Evolutionary conservation across 129 eudicot genomes (phyloP).

Genomic region (Pseudognaphalium luteoalbum): DNA sequence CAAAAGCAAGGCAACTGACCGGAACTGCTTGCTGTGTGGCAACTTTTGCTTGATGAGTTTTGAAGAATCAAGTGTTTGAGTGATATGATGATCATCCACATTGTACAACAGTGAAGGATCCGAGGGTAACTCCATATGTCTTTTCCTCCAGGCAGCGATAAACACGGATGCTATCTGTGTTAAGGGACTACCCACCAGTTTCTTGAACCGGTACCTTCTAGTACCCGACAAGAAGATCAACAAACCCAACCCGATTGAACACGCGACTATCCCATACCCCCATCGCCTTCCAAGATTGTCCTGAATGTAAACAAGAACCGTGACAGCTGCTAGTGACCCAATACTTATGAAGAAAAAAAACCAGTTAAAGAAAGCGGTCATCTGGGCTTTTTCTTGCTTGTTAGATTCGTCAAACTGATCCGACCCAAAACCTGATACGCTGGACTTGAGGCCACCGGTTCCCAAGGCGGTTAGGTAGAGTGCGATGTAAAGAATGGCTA

Average conservation of each 20-base stretch:
- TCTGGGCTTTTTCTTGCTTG: slow-evolving; percentile 55
- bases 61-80: slow-evolving; percentile 26
- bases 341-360: slow-evolving; percentile 90
- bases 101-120: slow-evolving; percentile 56
- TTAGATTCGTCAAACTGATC: slow-evolving; percentile 86
- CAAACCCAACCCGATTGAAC: slow-evolving; percentile 59
- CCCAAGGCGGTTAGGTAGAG: slow-evolving; percentile 92
- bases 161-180: slow-evolving; percentile 86
- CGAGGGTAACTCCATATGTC: slow-evolving; percentile 64
- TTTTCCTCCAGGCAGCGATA: slow-evolving; percentile 79
- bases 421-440: slow-evolving; percentile 94
- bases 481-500: slow-evolving; percentile 57
- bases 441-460: slow-evolving; percentile 90
- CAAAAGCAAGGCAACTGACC: slow-evolving; percentile 42
- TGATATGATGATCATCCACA: slow-evolving; percentile 42
- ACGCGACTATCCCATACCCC: slow-evolving; percentile 90
- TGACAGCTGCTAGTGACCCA: slow-evolving; percentile 80
- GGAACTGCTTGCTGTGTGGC: slow-evolving; percentile 83
- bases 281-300: slow-evolving; percentile 82
- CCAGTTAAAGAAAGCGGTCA: slow-evolving; percentile 91
- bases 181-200: slow-evolving; percentile 84
- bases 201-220: slow-evolving; percentile 77
- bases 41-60: slow-evolving; percentile 59
- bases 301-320: slow-evolving; percentile 82
- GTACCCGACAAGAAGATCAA: slow-evolving; percentile 75